A percentile compares a stretch with the other conserved stretches of the same genome.
These are phyloP conservation scores for Suillus luteus DNA, from an alignment of 768 basidiomycete species.

Conservation along the genomic window DNA sequence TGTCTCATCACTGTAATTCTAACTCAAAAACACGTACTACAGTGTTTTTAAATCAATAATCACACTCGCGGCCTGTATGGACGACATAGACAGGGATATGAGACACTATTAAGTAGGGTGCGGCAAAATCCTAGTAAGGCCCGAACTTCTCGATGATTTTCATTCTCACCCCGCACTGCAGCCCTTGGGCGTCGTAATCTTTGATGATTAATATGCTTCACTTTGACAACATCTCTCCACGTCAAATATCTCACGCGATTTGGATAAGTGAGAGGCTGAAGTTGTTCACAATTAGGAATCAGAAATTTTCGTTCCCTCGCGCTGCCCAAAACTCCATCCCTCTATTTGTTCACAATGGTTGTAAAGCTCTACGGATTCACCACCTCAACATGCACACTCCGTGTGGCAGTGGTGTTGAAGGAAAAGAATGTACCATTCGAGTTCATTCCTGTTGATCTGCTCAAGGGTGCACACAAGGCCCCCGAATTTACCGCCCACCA, in stretches of 20 bases:
- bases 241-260: constrained; percentile 11
- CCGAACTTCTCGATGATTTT: background rate
- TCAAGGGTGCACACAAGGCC: constrained; percentile 47
- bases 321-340: background rate
- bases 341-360: constrained; percentile 18
- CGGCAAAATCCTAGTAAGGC: no score
- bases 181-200: background rate
- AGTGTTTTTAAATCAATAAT: no score
- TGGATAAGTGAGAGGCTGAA: constrained; percentile 11
- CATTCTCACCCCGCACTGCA: background rate
- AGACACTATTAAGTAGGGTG: no score
- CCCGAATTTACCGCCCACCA: constrained; percentile 50
- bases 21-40: no score
- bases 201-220: background rate
- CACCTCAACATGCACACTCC: constrained; percentile 48
- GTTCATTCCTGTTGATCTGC: constrained; percentile 44
- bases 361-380: constrained; percentile 22
- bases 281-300: background rate
- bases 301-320: background rate
- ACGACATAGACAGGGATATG: no score
- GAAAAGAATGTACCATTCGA: constrained; percentile 61
- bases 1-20: no score
- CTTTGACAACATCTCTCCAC: background rate
- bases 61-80: no score
- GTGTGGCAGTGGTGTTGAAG: constrained; percentile 50